Evolutionary conservation across 2,329 filamentous ascomycete genomes (phyloP), one percentile per base, ranked within the genome.

Genomic region (Nemania sp.): DNA sequence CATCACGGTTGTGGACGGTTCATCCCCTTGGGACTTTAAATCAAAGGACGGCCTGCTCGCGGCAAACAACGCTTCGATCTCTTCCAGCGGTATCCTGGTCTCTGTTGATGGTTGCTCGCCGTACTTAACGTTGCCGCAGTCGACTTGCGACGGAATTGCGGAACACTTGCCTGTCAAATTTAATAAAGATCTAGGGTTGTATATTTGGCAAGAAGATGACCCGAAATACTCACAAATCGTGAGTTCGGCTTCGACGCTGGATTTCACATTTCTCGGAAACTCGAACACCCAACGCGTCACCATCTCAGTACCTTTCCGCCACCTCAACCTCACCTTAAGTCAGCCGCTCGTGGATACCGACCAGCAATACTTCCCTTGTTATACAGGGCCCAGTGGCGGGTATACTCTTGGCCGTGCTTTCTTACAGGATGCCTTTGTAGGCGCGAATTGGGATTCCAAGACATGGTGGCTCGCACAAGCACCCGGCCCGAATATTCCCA

Each of bases 341-440:
- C 34, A 68, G 1, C 77, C 78, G 0, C 68, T 80, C 2, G 70
- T 73, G 5, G 67, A 71, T 2, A 63, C 46, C 2, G 68, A 74
- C 4, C 69, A 65, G 13, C 74, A 71, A 39, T 81, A 80, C 64
- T 80, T 82, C 58, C 80, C 78, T 1, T 81, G 79, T 60, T 71
- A 71, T 18, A 71, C 72, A 0, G 71, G 69, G 10, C 51, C 63
- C 5, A 63, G 62, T 2, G 52, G 60, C 1, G 20, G 46, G 5
- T 76, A 75, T 60, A 69, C 68, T 2, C 74, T 81, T 2, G 80
- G 80, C 0, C 74, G 78, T 17, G 76, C 77, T 1, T 81, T 81
- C 61, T 69, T 81, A 1, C 80, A 82, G 62, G 79, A 79, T 29
- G 78, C 79, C 3, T 81, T 81, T 45, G 57, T 81, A 0, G 78